These are phyloP conservation scores for Linaria vulgaris DNA, from an alignment of 257 asterid species.

Conservation along the genomic window DNA sequence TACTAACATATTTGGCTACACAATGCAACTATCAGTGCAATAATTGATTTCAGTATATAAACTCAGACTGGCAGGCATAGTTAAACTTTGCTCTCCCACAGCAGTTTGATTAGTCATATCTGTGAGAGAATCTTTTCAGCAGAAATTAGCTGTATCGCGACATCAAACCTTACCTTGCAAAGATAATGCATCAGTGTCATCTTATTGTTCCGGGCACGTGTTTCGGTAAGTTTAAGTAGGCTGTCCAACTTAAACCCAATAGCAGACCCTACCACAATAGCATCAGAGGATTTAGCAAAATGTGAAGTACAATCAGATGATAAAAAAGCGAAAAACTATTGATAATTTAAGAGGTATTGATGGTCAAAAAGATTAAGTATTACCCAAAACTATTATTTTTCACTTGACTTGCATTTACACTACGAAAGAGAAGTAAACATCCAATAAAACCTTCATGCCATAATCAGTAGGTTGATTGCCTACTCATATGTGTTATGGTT, in stretches of 20 bases:
- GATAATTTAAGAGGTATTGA: not conserved
- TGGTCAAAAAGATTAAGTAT: not conserved
- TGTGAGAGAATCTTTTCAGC: slow-evolving; percentile 24
- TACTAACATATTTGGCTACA: slow-evolving; percentile 1
- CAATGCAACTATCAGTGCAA: not conserved
- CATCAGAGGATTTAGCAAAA: slow-evolving; percentile 13
- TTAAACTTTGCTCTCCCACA: not conserved
- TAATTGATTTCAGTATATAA: not conserved
- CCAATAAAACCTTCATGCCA: slow-evolving; percentile 1
- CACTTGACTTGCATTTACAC: not conserved
- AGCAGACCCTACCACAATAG: slow-evolving; percentile 68
- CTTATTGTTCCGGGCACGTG: slow-evolving; percentile 91
- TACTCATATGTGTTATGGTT: not conserved
- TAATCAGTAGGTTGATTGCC: not conserved
- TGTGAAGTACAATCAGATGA: slow-evolving; percentile 15
- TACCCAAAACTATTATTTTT: not conserved
- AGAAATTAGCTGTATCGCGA: slow-evolving; percentile 19
- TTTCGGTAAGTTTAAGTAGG: slow-evolving; percentile 91
- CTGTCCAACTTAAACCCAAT: slow-evolving; percentile 94
- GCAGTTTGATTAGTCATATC: not conserved
- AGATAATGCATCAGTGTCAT: slow-evolving; percentile 98
- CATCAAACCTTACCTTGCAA: slow-evolving; percentile 63
- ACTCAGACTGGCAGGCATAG: slow-evolving; percentile 4
- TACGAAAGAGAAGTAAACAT: slow-evolving; percentile 6
- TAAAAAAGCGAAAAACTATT: slow-evolving; percentile 1